A percentile compares a stretch with the other conserved stretches of the same genome.
phyloP scores from a whole-genome alignment of 768 basidiomycete genomes.

The Cantharellus cinnabarinus region DNA sequence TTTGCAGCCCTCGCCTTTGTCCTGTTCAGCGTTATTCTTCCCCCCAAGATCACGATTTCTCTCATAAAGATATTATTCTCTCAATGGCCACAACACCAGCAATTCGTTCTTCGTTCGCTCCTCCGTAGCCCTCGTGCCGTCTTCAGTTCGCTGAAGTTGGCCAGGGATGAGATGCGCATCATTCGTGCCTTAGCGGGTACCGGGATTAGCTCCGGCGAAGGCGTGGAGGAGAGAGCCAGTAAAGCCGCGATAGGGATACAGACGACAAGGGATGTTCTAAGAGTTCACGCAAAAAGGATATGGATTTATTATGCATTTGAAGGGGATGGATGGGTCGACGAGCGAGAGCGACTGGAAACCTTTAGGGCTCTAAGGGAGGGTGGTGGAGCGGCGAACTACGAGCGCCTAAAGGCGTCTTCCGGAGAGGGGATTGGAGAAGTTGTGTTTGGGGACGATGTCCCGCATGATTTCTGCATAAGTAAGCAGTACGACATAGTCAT shows the following conservation, averaged over 20 bases:
- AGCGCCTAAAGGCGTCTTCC: slow-evolving; percentile 13
- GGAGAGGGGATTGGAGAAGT: slow-evolving; percentile 14
- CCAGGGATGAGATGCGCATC: slow-evolving; percentile 42
- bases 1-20: slow-evolving; percentile 18
- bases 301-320: slow-evolving; percentile 38
- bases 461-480: slow-evolving; percentile 62
- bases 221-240: neutral
- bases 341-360: slow-evolving; percentile 25
- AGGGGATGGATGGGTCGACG: slow-evolving; percentile 48
- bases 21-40: neutral
- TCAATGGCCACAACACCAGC: slow-evolving; percentile 29
- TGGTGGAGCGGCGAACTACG: neutral
- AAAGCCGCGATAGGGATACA: neutral
- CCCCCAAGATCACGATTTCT: neutral
- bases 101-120: slow-evolving; percentile 27
- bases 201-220: slow-evolving; percentile 16
- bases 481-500: slow-evolving; percentile 13
- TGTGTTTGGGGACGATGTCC: slow-evolving; percentile 20
- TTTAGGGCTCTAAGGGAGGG: slow-evolving; percentile 10
- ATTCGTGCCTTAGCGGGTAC: slow-evolving; percentile 32
- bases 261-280: neutral
- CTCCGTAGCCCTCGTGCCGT: slow-evolving; percentile 32
- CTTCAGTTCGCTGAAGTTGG: slow-evolving; percentile 36
- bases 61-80: slow-evolving; percentile 15
- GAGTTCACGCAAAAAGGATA: slow-evolving; percentile 15